Base-by-base conservation (phyloP, 805 yeast genomes). In the Kockiozyma suomiensis region DNA sequence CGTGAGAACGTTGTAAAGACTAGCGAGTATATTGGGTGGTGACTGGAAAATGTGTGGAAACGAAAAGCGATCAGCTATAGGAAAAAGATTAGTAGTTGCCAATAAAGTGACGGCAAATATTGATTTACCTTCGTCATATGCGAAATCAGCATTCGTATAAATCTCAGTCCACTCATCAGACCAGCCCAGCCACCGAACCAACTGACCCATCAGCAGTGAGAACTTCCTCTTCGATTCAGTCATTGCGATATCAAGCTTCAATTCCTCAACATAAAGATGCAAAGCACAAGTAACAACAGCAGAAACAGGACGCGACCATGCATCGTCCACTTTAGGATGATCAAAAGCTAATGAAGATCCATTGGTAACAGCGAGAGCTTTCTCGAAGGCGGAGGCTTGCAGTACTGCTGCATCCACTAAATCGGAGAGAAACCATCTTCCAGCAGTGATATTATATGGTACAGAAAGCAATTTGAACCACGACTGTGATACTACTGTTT, bases 211-310 rank as follows among this genome's bases (percentile, higher is more conserved):
- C 23, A 91, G 71, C 0, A 74, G 26, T 0, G 87, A 84, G 30
- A 92, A 67, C 33, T 73, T 73, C 2, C 74, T 66, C 12, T 45
- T 43, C 12, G 61, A 54, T 19, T 49, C 56, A 3, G 41, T 8
- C 6, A 54, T 41, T 4, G 65, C 54, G 4, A 79, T 75, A 66
- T 87, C 84, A 32, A 93, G 75, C 53, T 81, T 79, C 48, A 80
- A 72, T 61, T 93, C 97, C 71, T 93, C 97, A 55, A 91, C 76
- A 1, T 90, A 74, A 40, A 91, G 69, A 74, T 92, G 97, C 49
- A 93, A 73, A 0, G 91, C 82, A 26, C 88, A 73, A 0, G 85
- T 79, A 10, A 89, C 40, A 2, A n/a, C 21, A 4, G 53, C 45
- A 10, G 59, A 48, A 3, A 23, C 13, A 6, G 33, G 23, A 5